Base-by-base conservation (phyloP, 768 basidiomycete species). In the Boletellus ananiceps region DNA sequence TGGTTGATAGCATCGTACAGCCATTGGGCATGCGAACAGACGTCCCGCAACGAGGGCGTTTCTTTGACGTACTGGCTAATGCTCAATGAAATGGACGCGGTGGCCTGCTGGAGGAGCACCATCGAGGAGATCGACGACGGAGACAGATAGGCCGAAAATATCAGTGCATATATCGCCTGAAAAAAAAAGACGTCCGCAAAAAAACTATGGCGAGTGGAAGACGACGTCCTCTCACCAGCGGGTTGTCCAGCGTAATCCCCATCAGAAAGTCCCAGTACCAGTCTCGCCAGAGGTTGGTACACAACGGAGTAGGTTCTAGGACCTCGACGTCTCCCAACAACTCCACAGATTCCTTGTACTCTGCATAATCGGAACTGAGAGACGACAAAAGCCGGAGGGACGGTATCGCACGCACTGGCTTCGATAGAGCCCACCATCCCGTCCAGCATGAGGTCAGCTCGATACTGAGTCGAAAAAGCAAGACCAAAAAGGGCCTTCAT, bases 221-320 rank as follows among this genome's bases (percentile, higher is more conserved):
- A 13, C 12, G 23, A 7, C 4, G 44, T 29, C 29, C 14, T 1
- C 18, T 21, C 49, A 75, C 75, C 61, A 72, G 57, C 4, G 73
- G 65, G 47, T 69, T 63, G 15, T 69, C 66, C 7, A 62, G 31
- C 1, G 71, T 56, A 32, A 72, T 27, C 5, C 50, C 54, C n/a
- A 54, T 50, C 11, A 66, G 37, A 13, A 72, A 33, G 4, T 59
- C 55, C 74, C 75, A 76, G 50, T 70, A 61, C 71, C 71, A 74
- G n/a, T 21, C 32, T n/a, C 56, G 52, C 32, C 9, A 2, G 9
- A 68, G 37, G 13, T 31, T 49, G 18, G 34, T 38, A 14, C 50
- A 29, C 54, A 47, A 57, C 5, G 66, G 57, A 34, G 37, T 39
- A 2, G 72, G 65, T 9, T 66, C 64, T 8, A 67, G 61, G 8